Evolutionary conservation across 1,284 basidiomycete species (phyloP), one percentile per base, ranked within the genome.

Genomic region (Cystobasidium slooffiae): DNA sequence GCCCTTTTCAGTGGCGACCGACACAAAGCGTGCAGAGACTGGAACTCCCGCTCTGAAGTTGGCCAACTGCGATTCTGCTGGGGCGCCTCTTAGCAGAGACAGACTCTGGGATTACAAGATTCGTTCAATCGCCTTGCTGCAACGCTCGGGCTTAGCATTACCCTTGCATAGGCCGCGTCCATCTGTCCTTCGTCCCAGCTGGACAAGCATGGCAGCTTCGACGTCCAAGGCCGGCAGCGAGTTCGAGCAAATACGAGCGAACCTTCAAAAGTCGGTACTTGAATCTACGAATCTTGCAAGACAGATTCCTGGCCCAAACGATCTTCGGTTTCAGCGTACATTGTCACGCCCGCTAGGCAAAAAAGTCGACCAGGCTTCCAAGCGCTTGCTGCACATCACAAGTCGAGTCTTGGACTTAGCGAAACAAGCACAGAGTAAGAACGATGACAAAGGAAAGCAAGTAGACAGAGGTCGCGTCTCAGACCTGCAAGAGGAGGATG

Each of bases 401-500:
- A 89, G 90, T 79, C 85, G 84, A 56, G 83, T 95, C 8, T 81
- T 94, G 41, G 78, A 81, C 22, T 83, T 91, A n/a, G 85, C 86
- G 8, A 24, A 74, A 39, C 37, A 66, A 43, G 9, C 68, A 69
- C 7, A 59, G 47, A 22, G 64, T 74, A 68, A 68, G 76, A 16
- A 31, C 31, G 31, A 64, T 47, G 16, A 89, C 83, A 8, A 88
- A 86, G 80, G 74, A 14, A 82, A 83, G 70, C 76, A 75, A 44
- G 53, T 69, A 52, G 74, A 66, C 56, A 75, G 74, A 49, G 62
- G 75, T 78, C 79, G 81, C 37, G 79, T 43, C 16, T 10, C 65
- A 6, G 72, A 74, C 18, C 79, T 91, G 67, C 85, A 86, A 76
- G 87, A 85, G 78, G 93, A 94, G 76, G 91, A 94, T 83, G 85